Percentiles rank a stretch among this genome's conserved stretches.
Evolutionary conservation across 225 moss, liverwort and hornwort genomes (phyloP).

Genomic region (Anthoceros angustus): DNA sequence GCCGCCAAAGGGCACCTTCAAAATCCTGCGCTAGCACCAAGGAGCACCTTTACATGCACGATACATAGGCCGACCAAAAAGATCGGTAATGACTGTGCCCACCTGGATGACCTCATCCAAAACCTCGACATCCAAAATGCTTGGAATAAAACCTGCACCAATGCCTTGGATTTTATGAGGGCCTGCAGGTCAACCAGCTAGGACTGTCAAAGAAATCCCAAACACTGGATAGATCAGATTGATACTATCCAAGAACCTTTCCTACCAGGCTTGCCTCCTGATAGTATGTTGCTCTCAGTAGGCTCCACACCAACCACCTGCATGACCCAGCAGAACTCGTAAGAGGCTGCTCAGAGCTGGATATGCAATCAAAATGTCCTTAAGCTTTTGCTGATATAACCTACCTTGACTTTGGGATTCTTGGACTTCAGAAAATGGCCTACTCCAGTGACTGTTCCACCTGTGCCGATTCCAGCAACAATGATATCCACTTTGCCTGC

Average conservation of each 20-base stretch:
- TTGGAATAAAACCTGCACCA: slow-evolving; percentile 94
- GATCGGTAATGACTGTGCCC: neutral
- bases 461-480: slow-evolving; percentile 86
- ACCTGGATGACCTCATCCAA: slow-evolving; percentile 96
- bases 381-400: slow-evolving; percentile 4
- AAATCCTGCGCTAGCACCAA: neutral
- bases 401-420: slow-evolving; percentile 67
- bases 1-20: neutral
- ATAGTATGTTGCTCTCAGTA: slow-evolving; percentile 79
- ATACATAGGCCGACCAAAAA: neutral
- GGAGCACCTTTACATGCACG: neutral
- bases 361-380: neutral
- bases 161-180: slow-evolving; percentile 99
- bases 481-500: slow-evolving; percentile 84
- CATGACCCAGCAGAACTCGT: neutral
- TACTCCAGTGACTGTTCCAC: slow-evolving; percentile 92
- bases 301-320: slow-evolving; percentile 97
- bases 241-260: neutral
- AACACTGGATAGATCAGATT: neutral
- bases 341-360: neutral
- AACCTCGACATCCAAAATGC: slow-evolving; percentile 90
- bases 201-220: neutral
- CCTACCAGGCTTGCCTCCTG: slow-evolving; percentile 95
- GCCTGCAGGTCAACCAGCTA: slow-evolving; percentile 23
- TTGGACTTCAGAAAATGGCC: slow-evolving; percentile 79